Evolutionary conservation across 805 yeast species (phyloP).

Genomic region (Nakazawaea ernobii): DNA sequence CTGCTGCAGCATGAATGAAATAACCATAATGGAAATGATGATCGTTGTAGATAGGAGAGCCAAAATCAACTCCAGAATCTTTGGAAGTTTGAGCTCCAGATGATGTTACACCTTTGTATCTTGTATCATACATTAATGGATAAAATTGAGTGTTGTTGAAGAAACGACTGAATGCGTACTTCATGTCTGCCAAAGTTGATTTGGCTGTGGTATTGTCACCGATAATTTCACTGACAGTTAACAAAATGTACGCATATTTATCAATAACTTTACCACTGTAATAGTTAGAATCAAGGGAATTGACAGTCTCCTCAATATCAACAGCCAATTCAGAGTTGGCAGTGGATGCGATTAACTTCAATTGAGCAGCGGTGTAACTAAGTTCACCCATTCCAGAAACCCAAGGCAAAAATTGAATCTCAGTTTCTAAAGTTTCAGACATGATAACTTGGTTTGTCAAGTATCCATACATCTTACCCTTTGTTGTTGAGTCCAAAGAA

Average conservation of each 20-base stretch:
- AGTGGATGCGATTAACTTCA: constrained; percentile 35
- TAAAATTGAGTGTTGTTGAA: constrained; percentile 35
- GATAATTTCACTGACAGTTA: constrained; percentile 44
- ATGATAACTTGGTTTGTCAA: constrained; percentile 33
- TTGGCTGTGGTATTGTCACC: constrained; percentile 36
- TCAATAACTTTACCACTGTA: constrained; percentile 49
- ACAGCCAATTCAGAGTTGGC: constrained; percentile 40
- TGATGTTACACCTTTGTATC: constrained; percentile 51
- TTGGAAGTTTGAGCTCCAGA: constrained; percentile 37
- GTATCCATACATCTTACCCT: constrained; percentile 44
- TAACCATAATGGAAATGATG: constrained; percentile 57
- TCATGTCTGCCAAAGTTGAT: constrained; percentile 42
- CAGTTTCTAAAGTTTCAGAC: constrained; percentile 32
- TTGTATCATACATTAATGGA: constrained; percentile 52
- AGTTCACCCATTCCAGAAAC: constrained; percentile 18
- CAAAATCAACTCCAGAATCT: constrained; percentile 42
- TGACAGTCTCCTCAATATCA: constrained; percentile 37
- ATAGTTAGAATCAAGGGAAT: constrained; percentile 36
- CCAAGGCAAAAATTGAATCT: constrained; percentile 29
- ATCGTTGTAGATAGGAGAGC: constrained; percentile 47
- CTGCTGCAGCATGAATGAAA: constrained; percentile 57
- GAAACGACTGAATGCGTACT: constrained; percentile 38
- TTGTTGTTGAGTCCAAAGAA: constrained; percentile 38
- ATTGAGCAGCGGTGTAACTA: constrained; percentile 37
- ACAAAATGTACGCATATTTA: constrained; percentile 51